Evolutionary conservation across 768 basidiomycete genomes (phyloP).

Genomic region (Russula sp.): DNA sequence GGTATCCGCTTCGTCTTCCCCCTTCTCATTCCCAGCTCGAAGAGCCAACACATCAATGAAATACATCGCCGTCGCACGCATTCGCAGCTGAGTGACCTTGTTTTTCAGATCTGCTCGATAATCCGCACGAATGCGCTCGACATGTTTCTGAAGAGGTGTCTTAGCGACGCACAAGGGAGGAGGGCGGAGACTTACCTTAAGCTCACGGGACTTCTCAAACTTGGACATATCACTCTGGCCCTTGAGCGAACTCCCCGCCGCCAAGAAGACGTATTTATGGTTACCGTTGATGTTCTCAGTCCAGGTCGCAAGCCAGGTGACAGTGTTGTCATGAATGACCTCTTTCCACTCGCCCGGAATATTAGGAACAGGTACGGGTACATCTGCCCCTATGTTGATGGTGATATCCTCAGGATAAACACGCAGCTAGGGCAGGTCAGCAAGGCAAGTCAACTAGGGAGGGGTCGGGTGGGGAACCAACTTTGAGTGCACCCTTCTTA

Average conservation of each 20-base stretch:
- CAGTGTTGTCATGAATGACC: conserved; percentile 86
- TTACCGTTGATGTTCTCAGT: conserved; percentile 96
- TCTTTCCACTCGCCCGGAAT: conserved; percentile 88
- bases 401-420: conserved; percentile 93
- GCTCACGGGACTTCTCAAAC: conserved; percentile 95
- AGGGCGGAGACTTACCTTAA: conserved; percentile 55
- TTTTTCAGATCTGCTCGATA: conserved; percentile 78
- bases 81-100: conserved; percentile 91
- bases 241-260: conserved; percentile 95
- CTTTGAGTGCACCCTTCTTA: conserved; percentile 93
- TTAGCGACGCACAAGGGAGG: conserved; percentile 1
- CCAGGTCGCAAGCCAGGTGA: conserved; percentile 99
- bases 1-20: conserved; percentile 98
- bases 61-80: conserved; percentile 98
- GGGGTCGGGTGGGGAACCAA: conserved; percentile 25
- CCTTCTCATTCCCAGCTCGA: conserved; percentile 99
- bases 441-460: neutral
- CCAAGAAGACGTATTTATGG: conserved; percentile 96
- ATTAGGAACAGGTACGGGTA: conserved; percentile 77
- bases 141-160: conserved; percentile 55
- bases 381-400: conserved; percentile 80
- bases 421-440: conserved; percentile 48
- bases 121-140: conserved; percentile 85
- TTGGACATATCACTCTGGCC: conserved; percentile 97
- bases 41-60: conserved; percentile 96